A percentile compares a stretch with the other conserved stretches of the same genome.
These are phyloP conservation scores for Zygosaccharomyces bailii DNA, from an alignment of 805 yeast genomes.

Conservation along the genomic window DNA sequence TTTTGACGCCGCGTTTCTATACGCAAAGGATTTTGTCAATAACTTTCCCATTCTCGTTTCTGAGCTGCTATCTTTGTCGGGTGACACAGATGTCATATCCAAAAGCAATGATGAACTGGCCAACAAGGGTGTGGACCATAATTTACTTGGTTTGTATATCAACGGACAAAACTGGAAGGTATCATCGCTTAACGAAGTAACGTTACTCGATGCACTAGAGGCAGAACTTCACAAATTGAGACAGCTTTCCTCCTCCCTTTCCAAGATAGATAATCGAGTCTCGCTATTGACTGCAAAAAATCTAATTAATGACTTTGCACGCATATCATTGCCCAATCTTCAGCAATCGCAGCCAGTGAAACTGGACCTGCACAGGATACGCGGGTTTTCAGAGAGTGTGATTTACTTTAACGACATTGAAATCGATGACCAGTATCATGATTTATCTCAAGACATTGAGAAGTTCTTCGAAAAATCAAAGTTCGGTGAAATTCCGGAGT, in stretches of 20 bases:
- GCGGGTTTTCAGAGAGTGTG: constrained; percentile 40
- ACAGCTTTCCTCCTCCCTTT: constrained; percentile 14
- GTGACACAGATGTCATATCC: constrained; percentile 12
- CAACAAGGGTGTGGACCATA: constrained; percentile 31
- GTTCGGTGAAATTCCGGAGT: constrained; percentile 63
- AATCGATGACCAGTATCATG: constrained; percentile 50
- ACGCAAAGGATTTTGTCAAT: constrained; percentile 39
- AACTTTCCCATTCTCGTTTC: constrained; percentile 38
- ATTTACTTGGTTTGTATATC: constrained; percentile 32
- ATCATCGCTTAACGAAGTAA: constrained; percentile 22
- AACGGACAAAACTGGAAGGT: constrained; percentile 34
- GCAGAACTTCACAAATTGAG: constrained; percentile 21
- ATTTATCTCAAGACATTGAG: constrained; percentile 43
- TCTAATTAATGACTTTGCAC: constrained; percentile 24
- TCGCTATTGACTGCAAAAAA: constrained; percentile 15
- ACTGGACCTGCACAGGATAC: constrained; percentile 33
- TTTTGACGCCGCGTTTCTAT: constrained; percentile 35
- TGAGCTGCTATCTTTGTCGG: constrained; percentile 13
- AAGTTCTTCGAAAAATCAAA: constrained; percentile 46
- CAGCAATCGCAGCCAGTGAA: constrained; percentile 32
- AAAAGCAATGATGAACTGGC: constrained; percentile 17
- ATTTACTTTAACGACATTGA: constrained; percentile 79
- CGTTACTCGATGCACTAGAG: constrained; percentile 22
- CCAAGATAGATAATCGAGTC: constrained; percentile 30
- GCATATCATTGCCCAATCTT: constrained; percentile 23